A percentile compares a stretch with the other conserved stretches of the same genome.
Evolutionary conservation across 2,329 filamentous ascomycete genomes (phyloP).

Genomic region (Aureobasidium lini): DNA sequence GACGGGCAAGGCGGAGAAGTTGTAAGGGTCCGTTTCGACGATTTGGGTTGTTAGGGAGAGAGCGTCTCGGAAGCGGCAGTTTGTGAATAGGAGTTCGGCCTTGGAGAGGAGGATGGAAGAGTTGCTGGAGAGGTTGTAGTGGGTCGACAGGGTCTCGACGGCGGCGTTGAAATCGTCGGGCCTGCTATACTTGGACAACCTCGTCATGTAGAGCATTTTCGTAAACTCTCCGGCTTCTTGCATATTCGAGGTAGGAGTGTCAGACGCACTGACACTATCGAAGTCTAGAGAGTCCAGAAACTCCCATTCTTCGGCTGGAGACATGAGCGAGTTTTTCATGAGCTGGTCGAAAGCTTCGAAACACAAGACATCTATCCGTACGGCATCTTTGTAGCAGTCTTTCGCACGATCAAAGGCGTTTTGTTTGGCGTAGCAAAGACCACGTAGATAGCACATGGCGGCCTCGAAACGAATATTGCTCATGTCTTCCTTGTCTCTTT

Average conservation of each 20-base stretch:
- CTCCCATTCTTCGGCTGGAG: conserved; percentile 79
- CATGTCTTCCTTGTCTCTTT: conserved; percentile 60
- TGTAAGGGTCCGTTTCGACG: conserved; percentile 76
- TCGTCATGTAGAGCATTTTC: conserved; percentile 91
- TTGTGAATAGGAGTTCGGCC: conserved; percentile 86
- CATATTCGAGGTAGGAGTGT: conserved; percentile 54
- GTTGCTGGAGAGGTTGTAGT: conserved; percentile 81
- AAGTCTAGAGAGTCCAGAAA: conserved; percentile 88
- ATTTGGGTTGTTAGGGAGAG: conserved; percentile 77
- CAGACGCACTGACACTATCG: conserved; percentile 63
- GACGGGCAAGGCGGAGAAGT: conserved; percentile 80
- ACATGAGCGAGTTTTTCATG: conserved; percentile 91
- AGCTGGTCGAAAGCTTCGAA: conserved; percentile 97
- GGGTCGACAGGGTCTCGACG: conserved; percentile 83
- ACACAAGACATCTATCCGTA: conserved; percentile 93
- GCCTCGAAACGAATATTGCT: conserved; percentile 82
- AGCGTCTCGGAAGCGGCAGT: conserved; percentile 87
- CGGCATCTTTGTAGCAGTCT: conserved; percentile 96
- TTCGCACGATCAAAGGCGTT: conserved; percentile 96
- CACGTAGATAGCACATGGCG: conserved; percentile 92
- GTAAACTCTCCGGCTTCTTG: conserved; percentile 91
- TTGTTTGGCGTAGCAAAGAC: conserved; percentile 91
- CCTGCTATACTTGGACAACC: conserved; percentile 90
- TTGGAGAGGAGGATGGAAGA: conserved; percentile 84
- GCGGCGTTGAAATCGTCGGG: conserved; percentile 75